phyloP scores from a whole-genome alignment of 129 eudicot genomes.

The Chrysanthemum makinoi region DNA sequence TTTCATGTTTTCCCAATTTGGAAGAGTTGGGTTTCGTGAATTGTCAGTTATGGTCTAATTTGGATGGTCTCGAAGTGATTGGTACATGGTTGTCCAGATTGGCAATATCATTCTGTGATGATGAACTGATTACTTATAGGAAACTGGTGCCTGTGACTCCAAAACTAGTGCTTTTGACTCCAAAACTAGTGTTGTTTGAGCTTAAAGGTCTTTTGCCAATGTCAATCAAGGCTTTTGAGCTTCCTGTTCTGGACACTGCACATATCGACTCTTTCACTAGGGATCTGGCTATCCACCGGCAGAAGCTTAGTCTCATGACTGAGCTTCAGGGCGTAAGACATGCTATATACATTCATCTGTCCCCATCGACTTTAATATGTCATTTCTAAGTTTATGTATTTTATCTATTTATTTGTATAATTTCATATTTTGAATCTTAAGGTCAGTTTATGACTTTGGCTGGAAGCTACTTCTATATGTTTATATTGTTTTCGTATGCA shows the following conservation, averaged over 20 bases:
- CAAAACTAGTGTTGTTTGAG: too few species aligned
- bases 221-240: too few species aligned
- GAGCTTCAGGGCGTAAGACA: slow-evolving; percentile 3
- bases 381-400: background rate
- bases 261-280: slow-evolving; percentile 10
- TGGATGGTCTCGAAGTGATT: slow-evolving; percentile 1
- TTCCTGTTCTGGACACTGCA: background rate
- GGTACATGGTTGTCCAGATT: too few species aligned
- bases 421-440: too few species aligned
- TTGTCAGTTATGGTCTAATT: slow-evolving; percentile 10
- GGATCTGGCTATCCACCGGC: background rate
- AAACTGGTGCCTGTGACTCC: too few species aligned
- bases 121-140: too few species aligned
- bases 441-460: too few species aligned
- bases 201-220: too few species aligned
- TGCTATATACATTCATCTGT: slow-evolving; percentile 18
- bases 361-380: background rate
- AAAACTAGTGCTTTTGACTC: too few species aligned
- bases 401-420: background rate
- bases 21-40: slow-evolving; percentile 26
- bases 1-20: slow-evolving; percentile 23
- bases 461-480: too few species aligned
- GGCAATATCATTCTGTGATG: too few species aligned
- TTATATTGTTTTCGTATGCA: background rate
- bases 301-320: slow-evolving; percentile 18